Conservation (phyloP, 1,284 basidiomycete genomes). For the Vanrija pseudolonga region DNA sequence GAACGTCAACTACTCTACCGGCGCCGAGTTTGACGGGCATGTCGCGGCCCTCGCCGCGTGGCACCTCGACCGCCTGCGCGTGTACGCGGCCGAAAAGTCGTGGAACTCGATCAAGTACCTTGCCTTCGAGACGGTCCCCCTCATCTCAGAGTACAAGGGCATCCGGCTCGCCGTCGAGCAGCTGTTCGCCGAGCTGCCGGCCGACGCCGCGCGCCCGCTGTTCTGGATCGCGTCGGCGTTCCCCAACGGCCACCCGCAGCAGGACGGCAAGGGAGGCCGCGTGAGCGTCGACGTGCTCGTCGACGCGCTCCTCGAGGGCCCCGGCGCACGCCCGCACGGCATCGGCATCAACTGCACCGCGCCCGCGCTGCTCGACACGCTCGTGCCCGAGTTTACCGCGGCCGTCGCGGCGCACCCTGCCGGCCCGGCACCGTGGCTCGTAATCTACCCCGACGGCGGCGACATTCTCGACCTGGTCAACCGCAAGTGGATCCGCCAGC, state of each 20-base stretch:
- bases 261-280: slow-evolving; percentile 16
- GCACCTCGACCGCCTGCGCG: slow-evolving; percentile 62
- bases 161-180: slow-evolving; percentile 61
- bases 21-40: slow-evolving; percentile 6
- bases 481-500: slow-evolving; percentile 52
- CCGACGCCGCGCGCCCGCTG: slow-evolving; percentile 51
- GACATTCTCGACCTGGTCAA: slow-evolving; percentile 57
- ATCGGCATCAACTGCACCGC: slow-evolving; percentile 70
- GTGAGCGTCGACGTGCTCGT: slow-evolving; percentile 50
- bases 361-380: slow-evolving; percentile 46
- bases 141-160: slow-evolving; percentile 62
- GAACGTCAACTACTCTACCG: slow-evolving; percentile 3
- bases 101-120: slow-evolving; percentile 64
- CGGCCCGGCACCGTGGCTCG: slow-evolving; percentile 55
- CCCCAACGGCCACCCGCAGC: slow-evolving; percentile 48
- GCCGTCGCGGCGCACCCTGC: neutral
- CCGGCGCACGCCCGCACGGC: slow-evolving; percentile 49
- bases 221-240: slow-evolving; percentile 78
- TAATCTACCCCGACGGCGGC: slow-evolving; percentile 71
- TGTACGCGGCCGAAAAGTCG: slow-evolving; percentile 54
- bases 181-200: slow-evolving; percentile 39
- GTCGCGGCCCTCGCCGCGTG: slow-evolving; percentile 59
- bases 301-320: slow-evolving; percentile 25
- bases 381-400: slow-evolving; percentile 41
- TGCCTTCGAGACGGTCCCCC: slow-evolving; percentile 76